Base-by-base conservation (phyloP, 768 basidiomycete species). In the Tylopilus subfusipes region DNA sequence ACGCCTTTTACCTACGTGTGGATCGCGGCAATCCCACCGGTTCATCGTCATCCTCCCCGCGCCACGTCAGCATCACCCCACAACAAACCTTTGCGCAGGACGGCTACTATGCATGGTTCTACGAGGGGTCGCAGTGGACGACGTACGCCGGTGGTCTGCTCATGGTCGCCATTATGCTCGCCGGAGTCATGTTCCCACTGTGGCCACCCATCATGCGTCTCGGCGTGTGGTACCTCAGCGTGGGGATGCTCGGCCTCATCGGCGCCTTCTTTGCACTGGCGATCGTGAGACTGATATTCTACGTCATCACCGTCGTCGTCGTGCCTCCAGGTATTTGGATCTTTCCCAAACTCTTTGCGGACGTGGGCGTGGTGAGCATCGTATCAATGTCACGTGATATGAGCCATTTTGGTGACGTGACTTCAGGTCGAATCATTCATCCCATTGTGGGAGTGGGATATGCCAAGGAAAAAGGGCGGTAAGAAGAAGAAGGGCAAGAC, bases 181-280 rank as follows among this genome's bases (percentile, higher is more conserved):
- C 89, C 5, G 95, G 91, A 2, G 95, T 98, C 66, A 97, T 99
- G 94, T 99, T 97, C 83, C 97, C 97, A 4, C 80, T 99, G 16
- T 99, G 97, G 97, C 97, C 97, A 2, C 83, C 88, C 46, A 85
- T 84, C 63, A 83, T 99, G 82, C 82, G 96, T 14, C 76, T 95
- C 29, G 95, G 96, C 33, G 96, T 95, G 53, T 98, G 90, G 88
- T 99, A 99, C 72, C 77, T 99, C 59, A 90, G 87, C 61, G 86
- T 98, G 54, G 88, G 75, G 43, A 86, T 94, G 73, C 79, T 99
- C 39, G 90, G 89, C 29, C 78, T 98, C 58, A 82, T 98, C 53
- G 95, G 84, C 31, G 75, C 92, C 53, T 95, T 99, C 77, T 93
- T 98, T 67, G 93, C 71, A 12, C 81, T 98, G 55, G 92, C 94